Evolutionary conservation across 2,329 filamentous ascomycete genomes (phyloP), one percentile per base, ranked within the genome.

Genomic region (Trichoderma sp.): DNA sequence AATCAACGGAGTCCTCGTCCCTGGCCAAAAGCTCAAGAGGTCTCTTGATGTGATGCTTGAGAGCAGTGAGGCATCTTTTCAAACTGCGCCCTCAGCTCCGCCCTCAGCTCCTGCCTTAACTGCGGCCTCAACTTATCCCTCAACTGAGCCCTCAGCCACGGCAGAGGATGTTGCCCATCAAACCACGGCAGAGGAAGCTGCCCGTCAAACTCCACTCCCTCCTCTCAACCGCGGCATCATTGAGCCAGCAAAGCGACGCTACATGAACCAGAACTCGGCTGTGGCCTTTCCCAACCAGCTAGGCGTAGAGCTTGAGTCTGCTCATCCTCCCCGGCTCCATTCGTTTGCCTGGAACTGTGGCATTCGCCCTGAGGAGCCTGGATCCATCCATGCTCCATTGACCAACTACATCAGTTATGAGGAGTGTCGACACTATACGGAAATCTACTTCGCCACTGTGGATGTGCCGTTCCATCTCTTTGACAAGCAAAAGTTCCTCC

Each of bases 281-380:
- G 74, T 78, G n/a, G 77, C 77, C 12, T 71, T 78, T 33, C 77
- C 77, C 2, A 76, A 75, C 41, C 74, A 77, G 35, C 71, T 78
- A 33, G 76, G 76, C 5, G 50, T 68, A 9, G 74, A 75, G n/a
- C 64, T 78, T n/a, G 29, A 69, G 18, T 60, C 75, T 14, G 33
- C 33, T 14, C 53, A 75, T 33, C 77, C 77, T 6, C 77, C 75
- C 16, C 76, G 77, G 0, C 75, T 78, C 8, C 77, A 78, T 59
- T 77, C 77, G 7, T 78, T 77, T 71, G 77, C 76, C 6, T 78
- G 77, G 77, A 78, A 78, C 53, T 76, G 77, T 11, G 77, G 77
- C 53, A 69, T 77, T n/a, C 73, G 77, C 9, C 71, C 71, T 4
- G 76, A 78, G 62, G 71, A 71, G 7, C 64, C 53, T 11, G 74